Conservation (phyloP, 768 basidiomycete genomes). For the Leccinum imitatum region DNA sequence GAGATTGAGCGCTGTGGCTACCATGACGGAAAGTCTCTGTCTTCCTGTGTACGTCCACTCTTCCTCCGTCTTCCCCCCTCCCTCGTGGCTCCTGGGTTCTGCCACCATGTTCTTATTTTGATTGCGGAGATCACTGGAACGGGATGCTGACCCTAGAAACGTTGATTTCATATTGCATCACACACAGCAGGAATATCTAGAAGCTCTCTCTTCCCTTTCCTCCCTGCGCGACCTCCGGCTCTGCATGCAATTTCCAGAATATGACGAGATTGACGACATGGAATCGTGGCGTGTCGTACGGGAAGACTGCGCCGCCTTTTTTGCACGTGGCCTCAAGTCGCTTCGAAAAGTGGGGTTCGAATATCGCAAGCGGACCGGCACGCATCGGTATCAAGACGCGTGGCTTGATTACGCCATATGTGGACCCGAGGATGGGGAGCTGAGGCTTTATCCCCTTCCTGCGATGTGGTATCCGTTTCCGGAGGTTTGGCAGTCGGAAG, state of each 20-base stretch:
- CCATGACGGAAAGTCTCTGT: conserved; percentile 38
- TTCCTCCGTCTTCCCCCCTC: conserved; percentile 13
- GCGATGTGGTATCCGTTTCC: conserved; percentile 35
- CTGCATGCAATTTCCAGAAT: conserved; percentile 38
- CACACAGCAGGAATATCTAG: conserved; percentile 36
- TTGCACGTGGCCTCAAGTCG: conserved; percentile 33
- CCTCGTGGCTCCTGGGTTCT: conserved; percentile 13
- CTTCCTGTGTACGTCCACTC: conserved; percentile 34
- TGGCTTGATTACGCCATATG: conserved; percentile 35
- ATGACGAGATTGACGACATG: conserved; percentile 31
- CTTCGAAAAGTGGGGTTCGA: conserved; percentile 35
- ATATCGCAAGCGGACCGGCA: conserved; percentile 38
- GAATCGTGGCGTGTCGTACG: conserved; percentile 34
- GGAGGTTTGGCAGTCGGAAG: conserved; percentile 34
- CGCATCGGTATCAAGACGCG: conserved; percentile 36
- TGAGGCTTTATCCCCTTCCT: conserved; percentile 24
- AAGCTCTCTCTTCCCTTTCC: conserved; percentile 30
- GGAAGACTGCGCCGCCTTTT: conserved; percentile 28
- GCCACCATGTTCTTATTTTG: conserved; percentile 22
- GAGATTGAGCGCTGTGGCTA: conserved; percentile 38
- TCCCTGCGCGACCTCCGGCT: conserved; percentile 32
- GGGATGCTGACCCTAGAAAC: conserved; percentile 33
- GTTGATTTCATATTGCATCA: conserved; percentile 28
- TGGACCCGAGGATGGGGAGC: conserved; percentile 21
- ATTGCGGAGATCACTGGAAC: conserved; percentile 18